Evolutionary conservation across 1,139 yeast species (phyloP), one percentile per base, ranked within the genome.

Genomic region (Zygotorulaspora mrakii): DNA sequence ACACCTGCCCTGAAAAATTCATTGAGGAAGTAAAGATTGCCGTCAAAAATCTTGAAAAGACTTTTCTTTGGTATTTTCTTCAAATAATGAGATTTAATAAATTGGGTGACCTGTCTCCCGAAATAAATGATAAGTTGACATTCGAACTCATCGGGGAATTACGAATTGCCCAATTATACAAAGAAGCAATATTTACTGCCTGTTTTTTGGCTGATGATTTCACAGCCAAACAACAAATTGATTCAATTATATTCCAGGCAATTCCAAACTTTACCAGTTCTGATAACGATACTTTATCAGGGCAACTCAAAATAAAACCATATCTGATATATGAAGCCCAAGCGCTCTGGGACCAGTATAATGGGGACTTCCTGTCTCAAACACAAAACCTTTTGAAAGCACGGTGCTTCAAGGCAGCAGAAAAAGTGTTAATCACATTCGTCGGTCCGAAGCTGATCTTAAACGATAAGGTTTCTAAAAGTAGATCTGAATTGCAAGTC

Each of bases 401-500:
- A 0, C 67, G 66, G 11, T 60, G 73, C 35, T 76, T 77, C 69
- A 68, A 65, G 1, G 78, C 76, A 32, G 95, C 95, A 0, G 94
- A 85, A 52, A 61, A 64, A 1, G 67, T 77, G 0, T 66, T 85
- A 3, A 55, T 77, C 2, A 55, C 65, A 3, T 61, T 69, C 11
- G 81, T 88, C 27, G 96, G 91, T 0, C 96, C 97, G 8, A 43
- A 43, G 54, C 62, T 32, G 71, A 78, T 18, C 73, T 81, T 21
- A 72, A 84, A 36, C 9, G 45, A 45, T 10, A 27, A 33, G 20
- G 17, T 12, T 6, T 22, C 36, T 7, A 66, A 73, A 10, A 66
- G 71, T 41, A 64, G 69, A 6, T 57, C 64, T 4, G 53, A 61
- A 3, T 55, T 73, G 6, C 60, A 56, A 3, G 54, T 61, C 11